Evolutionary conservation across 306 rosid genomes (phyloP).

Genomic region (Glycine latifolia): DNA sequence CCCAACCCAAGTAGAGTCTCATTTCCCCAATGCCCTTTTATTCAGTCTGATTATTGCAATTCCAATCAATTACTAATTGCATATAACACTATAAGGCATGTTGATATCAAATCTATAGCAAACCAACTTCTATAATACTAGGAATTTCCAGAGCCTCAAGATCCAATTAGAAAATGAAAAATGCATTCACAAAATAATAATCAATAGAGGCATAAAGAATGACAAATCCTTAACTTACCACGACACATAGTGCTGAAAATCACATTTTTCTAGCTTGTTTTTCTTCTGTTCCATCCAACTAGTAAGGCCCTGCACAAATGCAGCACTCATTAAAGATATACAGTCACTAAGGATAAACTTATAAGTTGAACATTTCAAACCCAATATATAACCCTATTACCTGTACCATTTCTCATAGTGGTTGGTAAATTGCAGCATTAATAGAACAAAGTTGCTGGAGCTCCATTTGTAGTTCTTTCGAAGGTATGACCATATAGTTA

Average conservation of each 20-base stretch:
- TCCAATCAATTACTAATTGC: not conserved
- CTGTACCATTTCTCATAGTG: constrained; percentile 87
- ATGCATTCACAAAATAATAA: constrained; percentile 15
- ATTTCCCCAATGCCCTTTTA: constrained; percentile 15
- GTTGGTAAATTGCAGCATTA: constrained; percentile 73
- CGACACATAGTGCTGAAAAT: constrained; percentile 84
- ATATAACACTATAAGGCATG: constrained; percentile 20
- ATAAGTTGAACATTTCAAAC: constrained; percentile 41
- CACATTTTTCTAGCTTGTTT: constrained; percentile 72
- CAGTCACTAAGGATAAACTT: constrained; percentile 28
- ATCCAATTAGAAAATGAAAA: constrained; percentile 28
- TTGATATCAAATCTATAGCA: constrained; percentile 16
- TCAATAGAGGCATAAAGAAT: constrained; percentile 19
- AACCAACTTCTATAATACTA: constrained; percentile 26
- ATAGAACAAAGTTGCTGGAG: constrained; percentile 69
- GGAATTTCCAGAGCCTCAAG: constrained; percentile 16
- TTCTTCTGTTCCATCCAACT: constrained; percentile 87
- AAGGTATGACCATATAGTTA: constrained; percentile 48
- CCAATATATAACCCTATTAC: constrained; percentile 48
- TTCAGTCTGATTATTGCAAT: constrained; percentile 29
- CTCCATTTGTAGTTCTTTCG: constrained; percentile 80
- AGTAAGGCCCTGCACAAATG: constrained; percentile 69
- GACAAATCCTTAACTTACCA: constrained; percentile 63
- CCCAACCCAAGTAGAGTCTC: not conserved
- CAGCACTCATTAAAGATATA: constrained; percentile 40